Evolutionary conservation across 2,329 filamentous ascomycete genomes (phyloP).

Genomic region (Trichoderma atroviride): DNA sequence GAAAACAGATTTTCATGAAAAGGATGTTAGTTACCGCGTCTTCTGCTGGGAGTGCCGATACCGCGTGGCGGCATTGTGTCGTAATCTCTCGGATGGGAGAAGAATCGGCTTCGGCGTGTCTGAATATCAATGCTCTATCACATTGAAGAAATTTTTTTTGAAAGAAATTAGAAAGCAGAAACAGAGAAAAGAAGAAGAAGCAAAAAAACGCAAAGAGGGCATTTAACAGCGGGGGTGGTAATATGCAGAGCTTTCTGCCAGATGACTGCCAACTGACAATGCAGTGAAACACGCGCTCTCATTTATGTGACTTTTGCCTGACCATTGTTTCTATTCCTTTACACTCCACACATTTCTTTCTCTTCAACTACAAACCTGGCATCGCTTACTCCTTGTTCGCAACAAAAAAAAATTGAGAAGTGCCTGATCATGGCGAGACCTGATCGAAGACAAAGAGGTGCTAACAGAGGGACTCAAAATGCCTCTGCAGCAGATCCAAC

Average conservation of each 20-base stretch:
- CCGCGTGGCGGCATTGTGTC: not conserved
- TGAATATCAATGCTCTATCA: too few relatives aligned
- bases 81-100: not conserved
- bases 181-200: too few relatives aligned
- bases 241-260: not conserved
- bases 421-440: not conserved
- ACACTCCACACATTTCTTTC: too few relatives aligned
- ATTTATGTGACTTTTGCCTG: not conserved
- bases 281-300: not conserved
- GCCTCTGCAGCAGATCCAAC: not conserved
- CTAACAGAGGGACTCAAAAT: not conserved
- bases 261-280: not conserved
- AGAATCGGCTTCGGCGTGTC: not conserved
- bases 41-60: not conserved
- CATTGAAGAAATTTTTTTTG: not conserved
- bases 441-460: not conserved
- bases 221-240: rapidly evolving
- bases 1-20: not conserved
- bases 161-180: not conserved
- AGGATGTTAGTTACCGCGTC: not conserved
- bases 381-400: not conserved
- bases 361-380: too few relatives aligned
- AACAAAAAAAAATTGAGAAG: not conserved
- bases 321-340: not conserved
- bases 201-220: not conserved